A percentile compares a stretch with the other conserved stretches of the same genome.
Conservation (phyloP, 1,284 basidiomycete species). For the Ceratobasidium sp. region DNA sequence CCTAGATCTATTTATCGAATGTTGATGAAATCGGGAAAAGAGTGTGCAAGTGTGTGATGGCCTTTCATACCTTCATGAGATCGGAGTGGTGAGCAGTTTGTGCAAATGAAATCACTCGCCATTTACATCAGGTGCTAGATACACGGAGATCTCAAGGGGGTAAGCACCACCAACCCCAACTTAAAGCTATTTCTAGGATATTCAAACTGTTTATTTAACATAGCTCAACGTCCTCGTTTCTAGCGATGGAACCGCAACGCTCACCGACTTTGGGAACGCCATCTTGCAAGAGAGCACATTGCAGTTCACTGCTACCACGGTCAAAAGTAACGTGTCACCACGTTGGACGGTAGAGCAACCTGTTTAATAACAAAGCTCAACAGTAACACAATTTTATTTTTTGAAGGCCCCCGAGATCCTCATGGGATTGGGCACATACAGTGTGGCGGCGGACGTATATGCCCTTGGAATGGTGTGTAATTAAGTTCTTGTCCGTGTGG, state of each 20-base stretch:
- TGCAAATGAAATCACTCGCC: too few relatives aligned
- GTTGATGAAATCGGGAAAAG: neutral
- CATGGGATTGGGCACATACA: neutral
- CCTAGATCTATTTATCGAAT: neutral
- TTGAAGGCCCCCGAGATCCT: conserved; percentile 17
- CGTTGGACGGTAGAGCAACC: neutral
- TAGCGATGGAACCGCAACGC: neutral
- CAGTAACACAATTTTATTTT: neutral
- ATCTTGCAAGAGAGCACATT: conserved; percentile 9
- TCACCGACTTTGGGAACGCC: conserved; percentile 26
- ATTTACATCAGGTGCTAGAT: too few relatives aligned
- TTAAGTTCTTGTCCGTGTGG: neutral
- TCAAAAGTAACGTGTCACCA: neutral
- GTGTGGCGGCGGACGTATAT: neutral
- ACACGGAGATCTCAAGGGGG: conserved; percentile 28
- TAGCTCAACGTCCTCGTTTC: conserved; percentile 13
- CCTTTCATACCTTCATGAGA: neutral
- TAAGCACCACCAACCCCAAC: too few relatives aligned
- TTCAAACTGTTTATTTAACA: neutral
- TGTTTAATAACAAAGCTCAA: neutral
- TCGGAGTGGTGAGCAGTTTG: neutral
- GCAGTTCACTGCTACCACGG: neutral
- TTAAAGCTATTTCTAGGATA: neutral
- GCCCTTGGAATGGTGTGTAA: conserved; percentile 28
- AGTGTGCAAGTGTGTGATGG: conserved; percentile 22